Evolutionary conservation across 495 filamentous ascomycete species (phyloP), one percentile per base, ranked within the genome.

Genomic region (Venustampulla echinocandica): DNA sequence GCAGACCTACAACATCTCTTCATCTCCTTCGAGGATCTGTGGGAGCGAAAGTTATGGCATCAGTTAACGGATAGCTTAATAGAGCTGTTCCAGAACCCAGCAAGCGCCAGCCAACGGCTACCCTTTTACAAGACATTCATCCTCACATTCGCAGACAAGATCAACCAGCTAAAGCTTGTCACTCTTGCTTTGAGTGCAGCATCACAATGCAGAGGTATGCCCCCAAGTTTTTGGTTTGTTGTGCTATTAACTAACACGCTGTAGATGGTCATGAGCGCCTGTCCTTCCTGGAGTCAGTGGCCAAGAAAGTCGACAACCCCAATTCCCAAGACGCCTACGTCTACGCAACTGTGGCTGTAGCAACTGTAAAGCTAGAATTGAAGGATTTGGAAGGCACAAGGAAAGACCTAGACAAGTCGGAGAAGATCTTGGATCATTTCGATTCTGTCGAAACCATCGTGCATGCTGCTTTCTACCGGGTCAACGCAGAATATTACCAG

Each of bases 41-140:
- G 92, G 93, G 92, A 99, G 71, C 84, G 92, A 50, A 93, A 94
- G 69, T 77, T 99, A 68, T 99, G 92, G 92, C 93, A 99, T 68
- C 89, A 99, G 66, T 88, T 99, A 40, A 99, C 92, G 25, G 84
- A 92, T 57, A 66, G 79, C 24, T 73, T 97, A 44, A 72, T 97
- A 50, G 79, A 92, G 47, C 96, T 89, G 72, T 98, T 96, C 74
- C 79, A 82, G 50, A 63, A 82, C 61, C 74, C 80, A 41, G 80
- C 82, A 60, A 96, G 88, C 65, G 82, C 76, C 32, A 74, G 79
- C 33, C 87, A 94, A 65, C 80, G 92, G 57, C 77, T 97, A 69
- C 71, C 80, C 41, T 78, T 97, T 64, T 99, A 89, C 74, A 85
- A 90, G 65, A 81, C 77, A 58, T 99, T 99, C 71, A 84, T 99